Base-by-base conservation (phyloP, 2,329 filamentous ascomycete genomes). In the Didymella pomorum region DNA sequence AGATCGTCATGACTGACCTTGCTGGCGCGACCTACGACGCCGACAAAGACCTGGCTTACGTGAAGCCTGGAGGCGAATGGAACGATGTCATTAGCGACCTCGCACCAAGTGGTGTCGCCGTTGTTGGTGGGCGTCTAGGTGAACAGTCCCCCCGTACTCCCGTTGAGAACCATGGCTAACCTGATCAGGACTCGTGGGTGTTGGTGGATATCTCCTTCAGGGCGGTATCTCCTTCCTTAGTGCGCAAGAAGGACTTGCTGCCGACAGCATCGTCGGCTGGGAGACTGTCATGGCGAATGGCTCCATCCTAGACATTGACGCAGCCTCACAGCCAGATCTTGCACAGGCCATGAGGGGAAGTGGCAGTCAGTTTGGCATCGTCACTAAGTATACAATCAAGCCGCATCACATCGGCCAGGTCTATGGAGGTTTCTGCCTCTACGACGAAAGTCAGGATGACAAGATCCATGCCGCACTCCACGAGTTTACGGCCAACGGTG, bases 61-160 rank as follows among this genome's bases (percentile, higher is more conserved):
- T 80, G 16, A 76, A 74, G 53, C 76, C 77, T 1, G 77, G 77
- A 26, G 76, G 76, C 23, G 72, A 78, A 56, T 79, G 76, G 76
- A 76, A 77, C 51, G 73, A 79, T 56, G 76, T 79, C 4, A 71
- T 78, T 39, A 65, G 69, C 2, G 65, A 69, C 6, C 63, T 79
- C 26, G 72, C 72, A n/a, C 60, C 71, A 18, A 63, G 70, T 21
- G 75, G 75, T 6, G 72, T 78, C 18, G 71, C 76, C 10, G 68
- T 78, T 44, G 62, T 73, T n/a, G 64, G 70, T 44, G 70, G 68
- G 46, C 62, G 69, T 11, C 46, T 73, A 20, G 46, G 52, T 55
- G n/a, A 29, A 25, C 20, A 35, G 9, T 23, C 31, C 2, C 7
- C 20, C 20, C 2, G 8, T 26, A 25, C 9, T 2, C n/a, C 9